A percentile compares a stretch with the other conserved stretches of the same genome.
These are phyloP conservation scores for Fusarium sp. DNA, from an alignment of 2,329 filamentous ascomycete genomes.

Conservation along the genomic window DNA sequence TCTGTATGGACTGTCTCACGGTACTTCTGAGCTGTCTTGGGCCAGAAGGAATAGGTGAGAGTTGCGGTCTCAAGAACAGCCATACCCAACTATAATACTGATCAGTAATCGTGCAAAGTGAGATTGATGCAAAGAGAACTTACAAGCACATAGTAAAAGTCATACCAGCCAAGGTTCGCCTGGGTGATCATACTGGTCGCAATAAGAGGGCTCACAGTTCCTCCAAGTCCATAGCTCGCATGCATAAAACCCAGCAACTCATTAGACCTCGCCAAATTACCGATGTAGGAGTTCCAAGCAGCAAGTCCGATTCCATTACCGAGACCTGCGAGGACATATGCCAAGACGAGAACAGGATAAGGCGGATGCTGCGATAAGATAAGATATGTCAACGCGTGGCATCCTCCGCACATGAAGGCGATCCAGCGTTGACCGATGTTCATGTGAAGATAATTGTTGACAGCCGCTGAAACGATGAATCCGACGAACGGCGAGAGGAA, in stretches of 20 bases:
- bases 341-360: conserved; percentile 73
- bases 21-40: conserved; percentile 64
- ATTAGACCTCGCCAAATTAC: conserved; percentile 76
- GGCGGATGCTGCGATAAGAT: conserved; percentile 74
- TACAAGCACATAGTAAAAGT: conserved; percentile 73
- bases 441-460: conserved; percentile 63
- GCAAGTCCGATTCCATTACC: conserved; percentile 74
- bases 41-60: conserved; percentile 69
- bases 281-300: conserved; percentile 67
- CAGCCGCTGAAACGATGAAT: conserved; percentile 69
- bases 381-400: conserved; percentile 72
- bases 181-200: conserved; percentile 77
- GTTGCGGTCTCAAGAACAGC: conserved; percentile 43
- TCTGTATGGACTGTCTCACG: conserved; percentile 51
- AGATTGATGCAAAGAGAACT: fast-evolving
- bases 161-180: conserved; percentile 71
- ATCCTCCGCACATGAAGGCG: conserved; percentile 67
- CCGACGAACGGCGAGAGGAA: conserved; percentile 76
- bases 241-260: conserved; percentile 77
- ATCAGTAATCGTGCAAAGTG: fast-evolving
- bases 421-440: conserved; percentile 61
- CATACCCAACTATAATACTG: neutral
- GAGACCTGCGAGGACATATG: conserved; percentile 75
- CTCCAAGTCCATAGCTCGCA: conserved; percentile 75
- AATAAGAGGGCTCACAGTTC: conserved; percentile 74